Percentiles rank a stretch among this genome's conserved stretches.
Conservation (phyloP, 176 grass and related monocot genomes). For the Carex littledalei region DNA sequence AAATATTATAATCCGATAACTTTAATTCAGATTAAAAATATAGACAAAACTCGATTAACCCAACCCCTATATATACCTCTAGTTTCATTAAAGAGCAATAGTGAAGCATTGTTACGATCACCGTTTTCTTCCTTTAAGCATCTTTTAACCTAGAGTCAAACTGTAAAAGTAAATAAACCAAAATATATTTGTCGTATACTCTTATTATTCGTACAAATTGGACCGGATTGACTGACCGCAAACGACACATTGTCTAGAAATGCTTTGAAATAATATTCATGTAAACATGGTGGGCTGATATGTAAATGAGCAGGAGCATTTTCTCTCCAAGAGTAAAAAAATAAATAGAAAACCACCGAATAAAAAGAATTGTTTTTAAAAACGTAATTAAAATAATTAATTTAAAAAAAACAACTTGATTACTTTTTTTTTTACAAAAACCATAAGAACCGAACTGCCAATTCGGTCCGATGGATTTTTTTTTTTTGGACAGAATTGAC, state of each 20-base stretch:
- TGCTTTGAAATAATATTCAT: background rate
- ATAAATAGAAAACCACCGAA: background rate
- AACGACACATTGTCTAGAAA: background rate
- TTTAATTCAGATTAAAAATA: too few relatives aligned
- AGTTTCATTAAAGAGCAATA: background rate
- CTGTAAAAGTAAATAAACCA: background rate
- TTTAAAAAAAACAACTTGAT: background rate
- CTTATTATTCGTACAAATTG: background rate
- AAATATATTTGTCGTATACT: conserved; percentile 1
- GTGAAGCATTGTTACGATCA: background rate
- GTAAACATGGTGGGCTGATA: background rate
- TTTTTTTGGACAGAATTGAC: too few relatives aligned
- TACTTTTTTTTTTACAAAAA: too few relatives aligned
- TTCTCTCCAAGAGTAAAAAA: background rate
- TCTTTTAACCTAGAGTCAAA: background rate
- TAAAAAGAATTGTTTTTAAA: too few relatives aligned
- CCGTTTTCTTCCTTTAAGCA: background rate
- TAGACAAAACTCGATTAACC: too few relatives aligned
- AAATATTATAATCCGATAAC: too few relatives aligned
- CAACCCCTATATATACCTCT: background rate
- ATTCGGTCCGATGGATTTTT: too few relatives aligned
- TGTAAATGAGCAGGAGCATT: background rate
- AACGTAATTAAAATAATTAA: too few relatives aligned
- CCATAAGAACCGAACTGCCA: too few relatives aligned
- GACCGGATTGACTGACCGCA: background rate